Evolutionary conservation across 345 rosid genomes (phyloP).

Genomic region (Moricandia moricandioides): DNA sequence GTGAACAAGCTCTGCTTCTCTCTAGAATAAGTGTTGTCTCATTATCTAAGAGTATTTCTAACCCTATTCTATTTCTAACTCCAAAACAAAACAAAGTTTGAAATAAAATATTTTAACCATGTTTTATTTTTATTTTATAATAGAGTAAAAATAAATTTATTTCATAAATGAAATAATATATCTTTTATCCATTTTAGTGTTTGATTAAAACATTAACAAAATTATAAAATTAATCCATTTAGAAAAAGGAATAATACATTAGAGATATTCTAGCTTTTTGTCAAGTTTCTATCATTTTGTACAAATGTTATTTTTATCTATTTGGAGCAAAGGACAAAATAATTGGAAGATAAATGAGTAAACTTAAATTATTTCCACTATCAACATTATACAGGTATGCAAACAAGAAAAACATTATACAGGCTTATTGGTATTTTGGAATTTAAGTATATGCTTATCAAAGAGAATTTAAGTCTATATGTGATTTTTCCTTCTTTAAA

Average conservation of each 20-base stretch:
- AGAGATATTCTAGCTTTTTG: background rate
- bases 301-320: constrained; percentile 10
- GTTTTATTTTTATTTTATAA: background rate
- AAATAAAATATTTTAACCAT: background rate
- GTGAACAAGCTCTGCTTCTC: constrained; percentile 24
- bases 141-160: background rate
- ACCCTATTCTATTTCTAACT: background rate
- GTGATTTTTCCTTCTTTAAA: background rate
- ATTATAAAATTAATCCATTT: too few species aligned
- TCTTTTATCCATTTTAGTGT: background rate
- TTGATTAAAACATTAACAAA: background rate
- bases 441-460: background rate
- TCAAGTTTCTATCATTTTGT: constrained; percentile 11
- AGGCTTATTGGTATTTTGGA: background rate
- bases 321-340: background rate
- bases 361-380: background rate
- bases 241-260: background rate
- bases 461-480: too few species aligned
- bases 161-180: background rate
- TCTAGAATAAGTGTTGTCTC: background rate
- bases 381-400: background rate
- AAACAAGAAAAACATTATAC: background rate
- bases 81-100: background rate
- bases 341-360: background rate
- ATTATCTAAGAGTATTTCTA: background rate